Conservation (phyloP, 2,329 filamentous ascomycete genomes). For the Xylariaceae sp. region DNA sequence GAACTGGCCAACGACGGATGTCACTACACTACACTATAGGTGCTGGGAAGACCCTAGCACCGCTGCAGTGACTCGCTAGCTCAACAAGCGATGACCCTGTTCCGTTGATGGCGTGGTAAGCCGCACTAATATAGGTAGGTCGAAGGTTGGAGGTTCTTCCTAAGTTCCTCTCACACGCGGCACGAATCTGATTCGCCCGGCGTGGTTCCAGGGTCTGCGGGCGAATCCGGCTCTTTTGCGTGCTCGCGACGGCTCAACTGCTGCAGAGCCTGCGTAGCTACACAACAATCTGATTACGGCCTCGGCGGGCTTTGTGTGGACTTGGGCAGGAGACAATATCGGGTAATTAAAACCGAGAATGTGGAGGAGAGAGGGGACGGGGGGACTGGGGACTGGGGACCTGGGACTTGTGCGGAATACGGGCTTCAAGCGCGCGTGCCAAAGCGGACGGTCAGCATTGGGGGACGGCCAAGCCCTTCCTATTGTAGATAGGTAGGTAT, state of each 20-base stretch:
- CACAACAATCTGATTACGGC: not conserved
- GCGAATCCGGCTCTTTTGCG: conserved; percentile 12
- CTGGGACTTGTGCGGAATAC: not conserved
- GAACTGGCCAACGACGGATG: conserved; percentile 29
- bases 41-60: conserved; percentile 40
- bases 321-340: not conserved
- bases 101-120: conserved; percentile 36
- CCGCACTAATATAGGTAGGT: conserved; percentile 36
- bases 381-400: not conserved
- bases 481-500: conserved; percentile 1
- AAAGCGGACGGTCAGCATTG: not conserved
- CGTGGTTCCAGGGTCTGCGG: conserved; percentile 13
- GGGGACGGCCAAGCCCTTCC: not conserved
- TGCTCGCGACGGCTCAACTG: not conserved
- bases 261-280: not conserved
- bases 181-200: conserved; percentile 20
- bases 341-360: not conserved
- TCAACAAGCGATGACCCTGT: conserved; percentile 40
- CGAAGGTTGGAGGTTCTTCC: conserved; percentile 17
- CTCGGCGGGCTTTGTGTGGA: not conserved
- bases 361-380: not conserved
- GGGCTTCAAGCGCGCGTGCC: conserved; percentile 9
- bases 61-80: conserved; percentile 35
- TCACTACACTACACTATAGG: conserved; percentile 19
- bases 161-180: not conserved